Base-by-base conservation (phyloP, 208 protist genomes). In the Leishmania braziliensis region DNA sequence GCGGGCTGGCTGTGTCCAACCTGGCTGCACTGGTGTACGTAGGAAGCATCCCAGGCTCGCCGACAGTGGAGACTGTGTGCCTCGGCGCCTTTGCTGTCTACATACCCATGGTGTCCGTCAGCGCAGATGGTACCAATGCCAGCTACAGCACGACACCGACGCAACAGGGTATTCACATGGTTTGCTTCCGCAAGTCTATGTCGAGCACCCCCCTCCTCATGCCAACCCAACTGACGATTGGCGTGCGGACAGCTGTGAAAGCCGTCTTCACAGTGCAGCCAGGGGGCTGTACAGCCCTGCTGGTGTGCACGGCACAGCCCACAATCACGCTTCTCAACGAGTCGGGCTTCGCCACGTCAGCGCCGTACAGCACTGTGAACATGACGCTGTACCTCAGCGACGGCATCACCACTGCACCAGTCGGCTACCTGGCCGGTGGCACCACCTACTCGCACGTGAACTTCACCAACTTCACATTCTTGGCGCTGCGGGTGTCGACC, bases 391-490 rank as follows among this genome's bases (percentile, higher is more conserved):
- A 86, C 63, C 66, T 88, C 71, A 70, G 78, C n/a, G 78, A 82
- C 39, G 89, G 83, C 58, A 91, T 81, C 39, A 78, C 73, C 1
- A 69, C 73, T 33, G 87, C 80, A 36, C 73, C 84, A 12, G 77
- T 56, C 58, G 81, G 88, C 39, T 78, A 84, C 56, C 81, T 96
- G 29, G 69, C 80, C 29, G 90, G 86, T 26, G 87, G 84, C 56
- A 70, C n/a, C 43, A 78, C 85, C 43, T 94, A 94, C 83, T 81
- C 70, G 18, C 36, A 70, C 20, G 79, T 90, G 1, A 75, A 84
- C 58, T 78, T 91, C 77, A 89, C 84, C 53, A 86, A 70, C 78
- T 97, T 97, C 82, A 81, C 74, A 50, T 96, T 96, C 70, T 69
- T 89, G 68, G 80, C 82, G 48, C 39, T 95, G 62, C 81, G 82